Percentiles rank a stretch among this genome's conserved stretches.
Conservation (phyloP, 768 basidiomycete genomes). For the Phylloporus arenicola region DNA sequence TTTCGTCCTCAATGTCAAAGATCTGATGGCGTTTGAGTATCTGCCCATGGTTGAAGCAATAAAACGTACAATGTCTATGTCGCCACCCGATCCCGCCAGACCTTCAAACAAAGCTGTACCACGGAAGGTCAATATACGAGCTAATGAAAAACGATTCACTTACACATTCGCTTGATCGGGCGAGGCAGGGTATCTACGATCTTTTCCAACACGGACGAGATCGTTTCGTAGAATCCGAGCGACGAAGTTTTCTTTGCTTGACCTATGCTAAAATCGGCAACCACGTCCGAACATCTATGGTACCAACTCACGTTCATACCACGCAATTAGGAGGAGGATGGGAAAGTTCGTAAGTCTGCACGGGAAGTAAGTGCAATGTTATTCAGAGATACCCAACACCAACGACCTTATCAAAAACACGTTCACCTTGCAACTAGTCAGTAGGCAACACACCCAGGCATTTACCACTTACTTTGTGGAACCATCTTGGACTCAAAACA, state of each 20-base stretch:
- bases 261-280: conserved; percentile 14
- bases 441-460: conserved; percentile 4
- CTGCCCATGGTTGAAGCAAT: background rate
- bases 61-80: conserved; percentile 64
- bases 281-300: background rate
- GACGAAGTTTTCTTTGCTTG: conserved; percentile 68
- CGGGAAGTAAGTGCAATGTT: background rate
- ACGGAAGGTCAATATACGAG: background rate
- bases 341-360: conserved; percentile 77
- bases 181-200: conserved; percentile 73
- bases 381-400: background rate
- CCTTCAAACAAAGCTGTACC: conserved; percentile 74
- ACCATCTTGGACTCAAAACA: conserved; percentile 89
- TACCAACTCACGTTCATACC: conserved; percentile 62
- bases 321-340: conserved; percentile 69
- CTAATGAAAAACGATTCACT: conserved; percentile 23
- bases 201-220: conserved; percentile 61
- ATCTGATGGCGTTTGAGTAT: conserved; percentile 40
- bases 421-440: conserved; percentile 53
- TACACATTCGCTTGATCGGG: conserved; percentile 67
- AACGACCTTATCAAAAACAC: conserved; percentile 78
- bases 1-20: conserved; percentile 73
- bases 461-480: conserved; percentile 71
- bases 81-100: conserved; percentile 61
- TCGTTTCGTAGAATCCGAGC: conserved; percentile 65